phyloP scores from a whole-genome alignment of 2,329 filamentous ascomycete genomes.

The Pseudogymnoascus sp. region DNA sequence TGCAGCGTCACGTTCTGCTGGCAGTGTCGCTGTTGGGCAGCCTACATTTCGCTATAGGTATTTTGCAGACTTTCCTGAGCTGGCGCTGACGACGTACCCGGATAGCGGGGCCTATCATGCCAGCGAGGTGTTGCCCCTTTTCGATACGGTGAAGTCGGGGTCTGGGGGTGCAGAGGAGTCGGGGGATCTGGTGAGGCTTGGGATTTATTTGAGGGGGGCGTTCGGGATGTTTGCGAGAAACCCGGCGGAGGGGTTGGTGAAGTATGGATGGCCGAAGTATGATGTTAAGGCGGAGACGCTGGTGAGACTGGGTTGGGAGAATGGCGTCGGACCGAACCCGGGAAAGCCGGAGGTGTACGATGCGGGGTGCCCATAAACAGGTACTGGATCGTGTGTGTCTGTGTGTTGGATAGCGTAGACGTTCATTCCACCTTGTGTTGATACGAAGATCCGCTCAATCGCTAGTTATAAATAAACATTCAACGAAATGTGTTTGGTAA shows the following conservation, averaged over 20 bases:
- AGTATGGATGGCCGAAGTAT: slow-evolving; percentile 28
- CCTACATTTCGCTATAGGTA: slow-evolving; percentile 35
- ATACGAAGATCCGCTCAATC: neutral
- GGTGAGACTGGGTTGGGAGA: slow-evolving; percentile 25
- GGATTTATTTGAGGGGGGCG: slow-evolving; percentile 31
- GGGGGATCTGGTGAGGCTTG: slow-evolving; percentile 25
- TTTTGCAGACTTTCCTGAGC: slow-evolving; percentile 32
- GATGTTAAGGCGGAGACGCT: slow-evolving; percentile 20
- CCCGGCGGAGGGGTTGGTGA: slow-evolving; percentile 28
- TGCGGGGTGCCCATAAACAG: neutral
- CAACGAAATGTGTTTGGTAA: neutral
- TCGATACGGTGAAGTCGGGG: slow-evolving; percentile 24
- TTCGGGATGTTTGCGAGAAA: slow-evolving; percentile 36
- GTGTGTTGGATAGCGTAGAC: neutral
- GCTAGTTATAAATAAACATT: neutral
- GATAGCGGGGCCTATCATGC: slow-evolving; percentile 31
- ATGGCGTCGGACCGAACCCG: slow-evolving; percentile 21
- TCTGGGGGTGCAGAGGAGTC: slow-evolving; percentile 17
- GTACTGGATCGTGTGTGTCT: neutral
- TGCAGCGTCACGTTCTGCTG: slow-evolving; percentile 23
- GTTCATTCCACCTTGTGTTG: neutral
- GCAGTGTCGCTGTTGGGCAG: slow-evolving; percentile 21
- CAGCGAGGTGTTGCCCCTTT: slow-evolving; percentile 30
- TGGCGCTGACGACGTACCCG: slow-evolving; percentile 22
- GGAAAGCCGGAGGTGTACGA: neutral